A percentile compares a stretch with the other conserved stretches of the same genome.
phyloP scores from a whole-genome alignment of 768 basidiomycete species.

The Leccinum broughii region DNA sequence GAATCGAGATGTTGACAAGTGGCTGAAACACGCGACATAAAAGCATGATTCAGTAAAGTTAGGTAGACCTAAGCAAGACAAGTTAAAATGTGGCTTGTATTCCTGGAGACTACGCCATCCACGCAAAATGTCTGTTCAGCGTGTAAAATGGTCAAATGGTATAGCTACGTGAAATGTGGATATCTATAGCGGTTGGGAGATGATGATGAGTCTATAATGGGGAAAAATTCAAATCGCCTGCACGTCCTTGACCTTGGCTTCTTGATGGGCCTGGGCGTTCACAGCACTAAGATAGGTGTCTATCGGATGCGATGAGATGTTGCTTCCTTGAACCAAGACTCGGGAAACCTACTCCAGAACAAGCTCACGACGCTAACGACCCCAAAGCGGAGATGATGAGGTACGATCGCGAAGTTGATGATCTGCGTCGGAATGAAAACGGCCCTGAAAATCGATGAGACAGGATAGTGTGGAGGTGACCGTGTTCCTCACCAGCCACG shows the following conservation, averaged over 20 bases:
- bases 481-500: slow-evolving; percentile 62
- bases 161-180: slow-evolving; percentile 13
- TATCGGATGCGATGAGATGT: slow-evolving; percentile 22
- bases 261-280: slow-evolving; percentile 38
- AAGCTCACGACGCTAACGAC: slow-evolving; percentile 75
- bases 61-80: background rate
- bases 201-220: background rate
- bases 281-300: slow-evolving; percentile 65
- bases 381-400: slow-evolving; percentile 74
- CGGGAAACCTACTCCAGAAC: slow-evolving; percentile 69
- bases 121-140: background rate
- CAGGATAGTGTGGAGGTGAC: background rate
- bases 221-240: slow-evolving; percentile 8
- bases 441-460: slow-evolving; percentile 41
- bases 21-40: no score
- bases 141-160: background rate
- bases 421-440: slow-evolving; percentile 78
- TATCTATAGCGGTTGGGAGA: slow-evolving; percentile 13
- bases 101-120: background rate
- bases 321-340: slow-evolving; percentile 1
- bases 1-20: no score
- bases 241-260: slow-evolving; percentile 1
- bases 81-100: background rate
- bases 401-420: slow-evolving; percentile 77
- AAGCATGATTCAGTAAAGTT: no score